Percentiles rank a stretch among this genome's conserved stretches.
These are phyloP conservation scores for Globisporangium mamillatum DNA, from an alignment of 352 stramenopile genomes.

Conservation along the genomic window DNA sequence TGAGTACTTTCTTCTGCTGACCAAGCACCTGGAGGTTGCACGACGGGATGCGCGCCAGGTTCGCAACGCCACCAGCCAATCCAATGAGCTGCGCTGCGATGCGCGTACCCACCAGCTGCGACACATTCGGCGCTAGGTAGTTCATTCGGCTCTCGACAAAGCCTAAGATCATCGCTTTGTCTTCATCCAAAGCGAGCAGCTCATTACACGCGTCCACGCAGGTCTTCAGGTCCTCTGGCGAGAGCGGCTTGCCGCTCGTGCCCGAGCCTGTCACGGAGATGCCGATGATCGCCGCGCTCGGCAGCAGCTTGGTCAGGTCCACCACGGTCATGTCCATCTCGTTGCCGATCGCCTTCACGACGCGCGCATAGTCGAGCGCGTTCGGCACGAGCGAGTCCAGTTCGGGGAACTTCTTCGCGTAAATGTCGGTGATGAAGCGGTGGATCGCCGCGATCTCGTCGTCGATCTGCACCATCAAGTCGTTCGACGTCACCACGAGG, in stretches of 20 bases:
- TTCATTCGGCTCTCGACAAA: constrained; percentile 94
- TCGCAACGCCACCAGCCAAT: constrained; percentile 91
- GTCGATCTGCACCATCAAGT: constrained; percentile 92
- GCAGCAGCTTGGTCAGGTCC: constrained; percentile 89
- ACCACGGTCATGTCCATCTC: constrained; percentile 93
- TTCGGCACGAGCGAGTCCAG: constrained; percentile 93
- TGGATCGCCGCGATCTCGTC: constrained; percentile 91
- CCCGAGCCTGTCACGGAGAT: constrained; percentile 93
- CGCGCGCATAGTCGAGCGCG: constrained; percentile 90
- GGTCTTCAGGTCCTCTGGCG: constrained; percentile 55
- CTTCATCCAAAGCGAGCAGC: constrained; percentile 80
- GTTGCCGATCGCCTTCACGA: constrained; percentile 91
- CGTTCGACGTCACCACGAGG: constrained; percentile 89
- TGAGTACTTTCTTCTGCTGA: constrained; percentile 92
- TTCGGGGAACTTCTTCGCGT: constrained; percentile 93
- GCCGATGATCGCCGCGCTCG: constrained; percentile 92
- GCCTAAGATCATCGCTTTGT: constrained; percentile 86
- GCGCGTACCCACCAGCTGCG: constrained; percentile 91
- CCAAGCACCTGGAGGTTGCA: constrained; percentile 98
- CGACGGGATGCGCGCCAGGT: constrained; percentile 93
- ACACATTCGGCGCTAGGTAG: constrained; percentile 91
- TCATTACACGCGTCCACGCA: constrained; percentile 84
- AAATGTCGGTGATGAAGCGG: constrained; percentile 89
- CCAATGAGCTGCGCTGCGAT: constrained; percentile 94
- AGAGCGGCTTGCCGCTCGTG: constrained; percentile 84